Evolutionary conservation across 306 rosid genomes (phyloP), one percentile per base, ranked within the genome.

Genomic region (Fagus sylvatica): DNA sequence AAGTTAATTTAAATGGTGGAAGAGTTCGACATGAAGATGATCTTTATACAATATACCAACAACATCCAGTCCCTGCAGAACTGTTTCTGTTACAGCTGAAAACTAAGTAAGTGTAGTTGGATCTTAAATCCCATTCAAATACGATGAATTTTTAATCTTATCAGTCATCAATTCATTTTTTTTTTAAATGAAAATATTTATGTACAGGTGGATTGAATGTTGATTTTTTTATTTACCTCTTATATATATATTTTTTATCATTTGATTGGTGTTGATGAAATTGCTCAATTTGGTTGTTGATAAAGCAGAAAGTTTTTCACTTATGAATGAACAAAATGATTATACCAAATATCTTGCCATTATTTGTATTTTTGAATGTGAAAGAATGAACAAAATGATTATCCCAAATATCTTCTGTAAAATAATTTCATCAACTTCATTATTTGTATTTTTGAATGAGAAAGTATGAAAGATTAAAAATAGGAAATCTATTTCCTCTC

Each of bases 1-100:
- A 84, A 46, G 56, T 43, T 80, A 79, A 80, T 79, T 73, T 40
- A 49, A 78, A 48, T 42, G 71, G 57, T 56, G 80, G 69, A 53
- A 87, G 53, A 74, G 79, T 65, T 19, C 76, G 12, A 41, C 36
- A 39, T 40, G 64, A 78, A 75, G 83, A 41, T 62, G 79, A 68
- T 60, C 34, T 73, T 57, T 69, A 74, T 30, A 64, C 78, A n/a
- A n/a, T 46, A 71, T 19, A 10, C 72, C 73, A 74, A 67, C 72
- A 62, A 30, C 80, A 53, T 43, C 90, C 42, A 79, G 74, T 74
- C 54, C 86, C 54, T 66, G 74, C 86, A 84, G 71, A 64, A 53
- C 60, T 71, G 70, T 72, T 57, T 69, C 85, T 32, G 82, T 76
- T 75, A 75, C 86, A 78, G 75, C 74, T 1, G 87, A 80, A 43